Evolutionary conservation across 1,284 basidiomycete species (phyloP).

Genomic region (Kalmanozyma brasiliensis): DNA sequence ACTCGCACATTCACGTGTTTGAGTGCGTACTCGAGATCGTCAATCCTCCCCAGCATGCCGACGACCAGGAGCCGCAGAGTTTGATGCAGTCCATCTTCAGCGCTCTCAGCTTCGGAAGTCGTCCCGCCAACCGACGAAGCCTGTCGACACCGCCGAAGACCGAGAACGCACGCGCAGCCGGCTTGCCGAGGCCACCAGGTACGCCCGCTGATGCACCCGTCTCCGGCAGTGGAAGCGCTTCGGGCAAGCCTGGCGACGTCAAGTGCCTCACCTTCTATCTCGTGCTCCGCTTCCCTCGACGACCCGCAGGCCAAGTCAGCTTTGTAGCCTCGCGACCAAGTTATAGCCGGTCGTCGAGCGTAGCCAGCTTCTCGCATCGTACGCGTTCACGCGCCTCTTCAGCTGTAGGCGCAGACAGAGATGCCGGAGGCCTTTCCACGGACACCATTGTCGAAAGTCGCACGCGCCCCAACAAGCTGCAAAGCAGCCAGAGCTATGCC

Average conservation of each 20-base stretch:
- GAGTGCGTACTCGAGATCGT: slow-evolving; percentile 62
- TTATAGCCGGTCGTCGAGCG: slow-evolving; percentile 41
- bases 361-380: slow-evolving; percentile 23
- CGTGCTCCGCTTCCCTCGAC: slow-evolving; percentile 54
- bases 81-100: slow-evolving; percentile 63
- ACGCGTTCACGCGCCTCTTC: slow-evolving; percentile 42
- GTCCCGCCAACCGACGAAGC: slow-evolving; percentile 45
- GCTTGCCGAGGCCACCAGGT: slow-evolving; percentile 40
- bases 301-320: slow-evolving; percentile 28
- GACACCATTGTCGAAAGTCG: slow-evolving; percentile 37
- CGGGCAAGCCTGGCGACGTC: slow-evolving; percentile 49
- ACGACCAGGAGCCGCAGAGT: slow-evolving; percentile 31
- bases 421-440: slow-evolving; percentile 16
- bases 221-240: slow-evolving; percentile 33
- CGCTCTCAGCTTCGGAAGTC: slow-evolving; percentile 54
- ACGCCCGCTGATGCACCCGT: slow-evolving; percentile 45
- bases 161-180: slow-evolving; percentile 19
- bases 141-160: slow-evolving; percentile 50
- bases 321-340: slow-evolving; percentile 29
- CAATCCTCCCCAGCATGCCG: slow-evolving; percentile 30
- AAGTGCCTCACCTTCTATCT: slow-evolving; percentile 58
- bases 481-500: slow-evolving; percentile 26
- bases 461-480: slow-evolving; percentile 21
- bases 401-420: slow-evolving; percentile 18
- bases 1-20: slow-evolving; percentile 61